phyloP scores from a whole-genome alignment of 306 rosid genomes.

The Notholithocarpus densiflorus region DNA sequence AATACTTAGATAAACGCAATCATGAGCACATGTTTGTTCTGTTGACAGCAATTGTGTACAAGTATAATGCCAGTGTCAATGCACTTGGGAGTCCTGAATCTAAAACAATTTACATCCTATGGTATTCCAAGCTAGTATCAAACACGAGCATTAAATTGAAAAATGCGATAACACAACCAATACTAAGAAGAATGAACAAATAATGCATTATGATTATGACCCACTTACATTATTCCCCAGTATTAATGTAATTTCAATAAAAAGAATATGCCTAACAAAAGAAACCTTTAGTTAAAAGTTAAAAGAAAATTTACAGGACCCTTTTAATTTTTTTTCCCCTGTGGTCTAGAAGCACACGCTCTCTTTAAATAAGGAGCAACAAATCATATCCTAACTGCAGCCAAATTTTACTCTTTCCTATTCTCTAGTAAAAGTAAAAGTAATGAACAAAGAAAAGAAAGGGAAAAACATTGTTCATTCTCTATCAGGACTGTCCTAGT shows the following conservation, averaged over 20 bases:
- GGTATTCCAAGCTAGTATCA: background rate
- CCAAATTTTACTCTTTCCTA: slow-evolving; percentile 23
- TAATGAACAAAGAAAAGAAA: background rate
- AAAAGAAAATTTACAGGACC: slow-evolving; percentile 37
- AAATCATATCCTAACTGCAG: slow-evolving; percentile 24
- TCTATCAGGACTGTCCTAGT: slow-evolving; percentile 24
- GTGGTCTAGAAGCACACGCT: slow-evolving; percentile 39
- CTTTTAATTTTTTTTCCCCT: slow-evolving; percentile 19
- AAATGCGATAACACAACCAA: background rate
- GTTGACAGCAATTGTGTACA: too few relatives aligned
- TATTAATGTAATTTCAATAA: slow-evolving; percentile 28
- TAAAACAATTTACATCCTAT: background rate
- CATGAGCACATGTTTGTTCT: too few relatives aligned
- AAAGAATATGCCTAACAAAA: slow-evolving; percentile 46
- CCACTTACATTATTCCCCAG: slow-evolving; percentile 34
- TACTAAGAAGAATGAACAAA: background rate
- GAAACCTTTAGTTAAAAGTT: slow-evolving; percentile 14
- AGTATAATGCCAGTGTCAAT: background rate
- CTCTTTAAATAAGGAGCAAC: slow-evolving; percentile 16
- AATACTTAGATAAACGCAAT: too few relatives aligned
- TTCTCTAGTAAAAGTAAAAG: background rate
- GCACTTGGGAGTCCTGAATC: background rate
- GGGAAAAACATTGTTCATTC: slow-evolving; percentile 15
- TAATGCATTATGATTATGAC: slow-evolving; percentile 4
- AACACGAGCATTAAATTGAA: too few relatives aligned